These are phyloP conservation scores for Mycena crocata DNA, from an alignment of 768 basidiomycete genomes.

Conservation along the genomic window DNA sequence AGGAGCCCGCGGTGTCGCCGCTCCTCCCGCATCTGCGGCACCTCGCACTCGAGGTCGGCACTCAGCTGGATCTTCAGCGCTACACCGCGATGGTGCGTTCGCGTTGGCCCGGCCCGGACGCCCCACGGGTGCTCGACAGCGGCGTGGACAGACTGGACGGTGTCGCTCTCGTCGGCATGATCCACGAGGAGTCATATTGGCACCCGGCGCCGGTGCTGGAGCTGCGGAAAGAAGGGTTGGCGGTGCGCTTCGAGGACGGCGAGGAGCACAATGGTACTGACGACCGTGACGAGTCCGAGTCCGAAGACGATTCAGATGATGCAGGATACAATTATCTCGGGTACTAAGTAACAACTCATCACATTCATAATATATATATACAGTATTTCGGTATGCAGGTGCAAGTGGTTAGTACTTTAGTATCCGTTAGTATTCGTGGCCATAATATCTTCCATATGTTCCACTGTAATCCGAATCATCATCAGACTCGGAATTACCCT, in stretches of 20 bases:
- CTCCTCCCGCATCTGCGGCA: slow-evolving; percentile 8
- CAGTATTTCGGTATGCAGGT: too few relatives aligned
- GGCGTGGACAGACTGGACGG: neutral
- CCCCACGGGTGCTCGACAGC: neutral
- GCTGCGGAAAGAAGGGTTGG: slow-evolving; percentile 4
- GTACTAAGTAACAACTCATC: too few relatives aligned
- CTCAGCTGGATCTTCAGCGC: neutral
- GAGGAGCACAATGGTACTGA: too few relatives aligned
- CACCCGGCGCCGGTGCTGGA: neutral
- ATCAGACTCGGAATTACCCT: neutral
- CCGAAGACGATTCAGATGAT: too few relatives aligned
- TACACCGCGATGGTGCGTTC: slow-evolving; percentile 14
- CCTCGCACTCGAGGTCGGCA: slow-evolving; percentile 1
- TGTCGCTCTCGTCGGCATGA: neutral
- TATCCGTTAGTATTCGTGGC: too few relatives aligned
- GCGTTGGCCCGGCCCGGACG: neutral
- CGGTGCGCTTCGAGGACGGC: neutral
- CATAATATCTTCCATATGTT: too few relatives aligned
- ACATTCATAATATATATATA: too few relatives aligned
- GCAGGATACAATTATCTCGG: too few relatives aligned
- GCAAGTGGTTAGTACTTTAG: too few relatives aligned
- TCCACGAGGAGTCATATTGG: neutral
- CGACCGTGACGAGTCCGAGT: too few relatives aligned
- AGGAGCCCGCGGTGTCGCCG: too few relatives aligned
- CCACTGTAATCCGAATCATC: neutral